Conservation (phyloP, 2,329 filamentous ascomycete species). For the Blumeria hordei region DNA sequence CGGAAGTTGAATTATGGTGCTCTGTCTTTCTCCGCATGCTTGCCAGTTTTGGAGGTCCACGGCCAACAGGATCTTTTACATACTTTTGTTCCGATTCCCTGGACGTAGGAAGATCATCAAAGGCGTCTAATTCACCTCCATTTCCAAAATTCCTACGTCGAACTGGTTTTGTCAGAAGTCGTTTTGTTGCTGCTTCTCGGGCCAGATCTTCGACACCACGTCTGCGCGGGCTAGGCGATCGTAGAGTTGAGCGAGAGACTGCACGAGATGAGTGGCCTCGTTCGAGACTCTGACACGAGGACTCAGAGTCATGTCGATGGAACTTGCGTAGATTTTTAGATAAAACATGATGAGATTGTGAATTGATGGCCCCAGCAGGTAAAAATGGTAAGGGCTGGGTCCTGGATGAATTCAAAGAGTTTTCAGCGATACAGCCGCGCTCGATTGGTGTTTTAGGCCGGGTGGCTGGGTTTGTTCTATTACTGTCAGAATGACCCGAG, state of each 20-base stretch:
- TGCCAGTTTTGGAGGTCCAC: slow-evolving; percentile 37
- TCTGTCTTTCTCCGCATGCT: slow-evolving; percentile 30
- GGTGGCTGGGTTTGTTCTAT: slow-evolving; percentile 25
- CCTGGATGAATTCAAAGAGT: slow-evolving; percentile 27
- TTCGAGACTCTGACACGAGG: slow-evolving; percentile 31
- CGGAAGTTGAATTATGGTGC: slow-evolving; percentile 24
- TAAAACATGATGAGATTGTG: slow-evolving; percentile 55
- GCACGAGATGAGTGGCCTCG: slow-evolving; percentile 31
- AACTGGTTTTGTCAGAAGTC: slow-evolving; percentile 50
- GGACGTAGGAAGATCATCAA: slow-evolving; percentile 87
- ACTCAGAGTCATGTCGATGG: slow-evolving; percentile 64
- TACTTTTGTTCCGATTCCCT: slow-evolving; percentile 58
- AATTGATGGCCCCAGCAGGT: slow-evolving; percentile 47
- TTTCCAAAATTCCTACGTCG: slow-evolving; percentile 61
- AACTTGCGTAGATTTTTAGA: slow-evolving; percentile 47
- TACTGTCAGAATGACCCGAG: slow-evolving; percentile 29
- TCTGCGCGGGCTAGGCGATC: slow-evolving; percentile 29
- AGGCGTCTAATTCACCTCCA: slow-evolving; percentile 73
- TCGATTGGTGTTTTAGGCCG: slow-evolving; percentile 53
- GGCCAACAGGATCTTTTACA: slow-evolving; percentile 51
- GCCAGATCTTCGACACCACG: slow-evolving; percentile 19
- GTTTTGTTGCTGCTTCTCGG: slow-evolving; percentile 30
- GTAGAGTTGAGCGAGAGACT: slow-evolving; percentile 30
- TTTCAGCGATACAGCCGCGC: slow-evolving; percentile 20
- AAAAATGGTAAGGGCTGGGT: slow-evolving; percentile 51